Evolutionary conservation across 169 alveolate species (phyloP).

Genomic region (Plasmodium billcollinsi): DNA sequence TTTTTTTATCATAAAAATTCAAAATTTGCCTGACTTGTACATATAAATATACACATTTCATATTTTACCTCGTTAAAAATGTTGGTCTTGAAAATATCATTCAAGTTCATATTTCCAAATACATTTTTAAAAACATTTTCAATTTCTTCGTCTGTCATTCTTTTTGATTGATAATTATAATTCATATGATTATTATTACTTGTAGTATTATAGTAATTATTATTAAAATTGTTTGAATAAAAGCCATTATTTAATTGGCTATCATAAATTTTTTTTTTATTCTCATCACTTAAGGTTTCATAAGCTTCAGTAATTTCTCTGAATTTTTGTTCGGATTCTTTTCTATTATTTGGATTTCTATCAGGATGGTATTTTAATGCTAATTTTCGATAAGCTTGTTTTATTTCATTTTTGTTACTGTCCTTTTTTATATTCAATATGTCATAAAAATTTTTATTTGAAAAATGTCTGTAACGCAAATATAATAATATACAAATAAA

Average conservation of each 20-base stretch:
- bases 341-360: conserved; percentile 93
- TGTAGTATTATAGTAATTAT: conserved; percentile 9
- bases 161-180: conserved; percentile 40
- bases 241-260: conserved; percentile 67
- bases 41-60: neutral
- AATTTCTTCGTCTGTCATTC: conserved; percentile 74
- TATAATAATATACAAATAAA: too few relatives aligned
- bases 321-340: conserved; percentile 91
- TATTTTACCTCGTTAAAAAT: conserved; percentile 46
- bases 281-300: conserved; percentile 95
- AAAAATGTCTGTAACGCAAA: conserved; percentile 5
- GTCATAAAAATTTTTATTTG: conserved; percentile 75
- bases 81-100: conserved; percentile 58
- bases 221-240: conserved; percentile 9
- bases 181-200: conserved; percentile 12
- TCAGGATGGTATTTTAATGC: conserved; percentile 97
- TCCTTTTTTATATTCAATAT: conserved; percentile 83
- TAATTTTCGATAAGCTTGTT: conserved; percentile 93
- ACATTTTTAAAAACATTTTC: conserved; percentile 72
- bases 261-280: conserved; percentile 94
- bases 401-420: conserved; percentile 90
- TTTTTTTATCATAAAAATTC: too few relatives aligned
- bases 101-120: conserved; percentile 56
- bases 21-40: neutral
- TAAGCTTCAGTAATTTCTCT: conserved; percentile 95